A percentile compares a stretch with the other conserved stretches of the same genome.
These are phyloP conservation scores for Fragilariopsis cylindrus DNA, from an alignment of 108 stramenopile species.

Conservation along the genomic window DNA sequence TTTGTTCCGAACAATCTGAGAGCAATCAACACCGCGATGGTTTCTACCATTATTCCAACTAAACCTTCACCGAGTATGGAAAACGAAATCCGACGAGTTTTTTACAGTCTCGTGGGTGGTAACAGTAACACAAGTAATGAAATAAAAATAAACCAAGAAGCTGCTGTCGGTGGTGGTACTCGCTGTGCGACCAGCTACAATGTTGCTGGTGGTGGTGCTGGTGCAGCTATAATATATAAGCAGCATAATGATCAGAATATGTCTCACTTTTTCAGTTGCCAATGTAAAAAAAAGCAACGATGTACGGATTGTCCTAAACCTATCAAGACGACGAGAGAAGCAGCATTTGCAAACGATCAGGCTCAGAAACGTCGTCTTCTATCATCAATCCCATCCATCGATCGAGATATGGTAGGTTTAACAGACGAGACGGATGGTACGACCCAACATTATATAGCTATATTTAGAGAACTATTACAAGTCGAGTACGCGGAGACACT, in stretches of 20 bases:
- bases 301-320: background rate
- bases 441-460: constrained; percentile 6
- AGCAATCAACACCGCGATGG: background rate
- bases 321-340: background rate
- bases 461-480: constrained; percentile 17
- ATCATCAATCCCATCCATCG: background rate
- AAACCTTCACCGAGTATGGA: constrained; percentile 1
- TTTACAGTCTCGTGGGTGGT: background rate
- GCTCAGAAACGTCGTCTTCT: background rate
- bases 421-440: background rate
- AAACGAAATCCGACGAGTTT: background rate
- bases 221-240: background rate
- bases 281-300: too few relatives aligned
- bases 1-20: constrained; percentile 14
- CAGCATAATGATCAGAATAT: background rate
- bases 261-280: background rate
- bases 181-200: background rate
- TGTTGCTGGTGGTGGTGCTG: background rate
- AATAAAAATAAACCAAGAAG: background rate
- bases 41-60: background rate
- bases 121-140: background rate
- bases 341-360: background rate
- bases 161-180: background rate
- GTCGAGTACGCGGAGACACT: constrained; percentile 23
- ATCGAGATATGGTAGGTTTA: background rate